Evolutionary conservation across 441 rosid species (phyloP).

Genomic region (Erodium moschatum): DNA sequence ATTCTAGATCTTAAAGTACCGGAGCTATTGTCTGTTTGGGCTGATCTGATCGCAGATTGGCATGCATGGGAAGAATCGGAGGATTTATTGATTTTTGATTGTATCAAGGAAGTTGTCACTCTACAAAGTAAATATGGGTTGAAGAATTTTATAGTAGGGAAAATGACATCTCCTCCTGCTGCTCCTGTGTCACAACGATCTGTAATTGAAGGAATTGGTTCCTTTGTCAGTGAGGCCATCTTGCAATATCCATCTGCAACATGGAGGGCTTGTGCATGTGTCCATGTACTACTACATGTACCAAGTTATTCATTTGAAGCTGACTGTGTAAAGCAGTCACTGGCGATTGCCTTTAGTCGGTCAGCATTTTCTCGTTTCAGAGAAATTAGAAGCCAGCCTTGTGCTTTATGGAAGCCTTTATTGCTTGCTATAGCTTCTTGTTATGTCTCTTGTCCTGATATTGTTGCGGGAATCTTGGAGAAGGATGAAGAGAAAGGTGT

Average conservation of each 20-base stretch:
- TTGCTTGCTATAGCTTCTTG: slow-evolving; percentile 73
- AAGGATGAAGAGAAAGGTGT: slow-evolving; percentile 53
- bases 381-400: slow-evolving; percentile 48
- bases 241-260: slow-evolving; percentile 69
- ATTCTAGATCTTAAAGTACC: slow-evolving; percentile 45
- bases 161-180: slow-evolving; percentile 58
- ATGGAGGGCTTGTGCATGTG: slow-evolving; percentile 69
- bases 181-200: slow-evolving; percentile 58
- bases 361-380: slow-evolving; percentile 66
- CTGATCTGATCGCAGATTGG: slow-evolving; percentile 70
- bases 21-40: slow-evolving; percentile 60
- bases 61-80: slow-evolving; percentile 89
- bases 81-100: slow-evolving; percentile 65
- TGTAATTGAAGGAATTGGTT: slow-evolving; percentile 60
- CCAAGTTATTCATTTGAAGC: slow-evolving; percentile 50
- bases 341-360: slow-evolving; percentile 40
- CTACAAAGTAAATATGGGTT: slow-evolving; percentile 45
- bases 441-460: slow-evolving; percentile 49
- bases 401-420: slow-evolving; percentile 63
- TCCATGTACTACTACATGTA: slow-evolving; percentile 57
- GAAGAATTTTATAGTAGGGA: slow-evolving; percentile 38
- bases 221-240: slow-evolving; percentile 62
- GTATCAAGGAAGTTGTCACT: slow-evolving; percentile 66
- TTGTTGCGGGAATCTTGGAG: slow-evolving; percentile 45
- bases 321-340: slow-evolving; percentile 44